Evolutionary conservation across 2,329 filamentous ascomycete genomes (phyloP).

Genomic region (Ilyonectria destructans): DNA sequence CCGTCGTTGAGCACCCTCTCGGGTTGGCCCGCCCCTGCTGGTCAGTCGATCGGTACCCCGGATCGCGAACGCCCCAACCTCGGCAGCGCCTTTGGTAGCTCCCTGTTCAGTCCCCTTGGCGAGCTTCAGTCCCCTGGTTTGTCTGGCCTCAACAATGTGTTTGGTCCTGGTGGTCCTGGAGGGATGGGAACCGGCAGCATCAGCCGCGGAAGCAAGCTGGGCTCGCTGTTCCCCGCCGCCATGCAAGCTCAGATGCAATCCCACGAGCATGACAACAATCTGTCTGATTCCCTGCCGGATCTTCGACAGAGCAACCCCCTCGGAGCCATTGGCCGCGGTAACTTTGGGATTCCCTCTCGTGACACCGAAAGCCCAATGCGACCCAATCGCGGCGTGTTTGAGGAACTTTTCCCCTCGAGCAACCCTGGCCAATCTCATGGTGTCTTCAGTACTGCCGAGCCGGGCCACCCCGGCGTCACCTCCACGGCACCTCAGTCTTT

Average conservation of each 20-base stretch:
- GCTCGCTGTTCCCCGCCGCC: constrained; percentile 87
- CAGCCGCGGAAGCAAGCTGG: constrained; percentile 85
- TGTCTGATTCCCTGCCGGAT: constrained; percentile 73
- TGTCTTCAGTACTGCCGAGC: constrained; percentile 58
- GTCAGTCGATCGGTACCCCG: constrained; percentile 75
- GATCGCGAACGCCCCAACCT: constrained; percentile 75
- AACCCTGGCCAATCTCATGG: constrained; percentile 54
- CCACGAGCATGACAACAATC: constrained; percentile 76
- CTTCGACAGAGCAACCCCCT: constrained; percentile 75
- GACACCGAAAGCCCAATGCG: constrained; percentile 75
- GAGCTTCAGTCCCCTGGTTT: constrained; percentile 85
- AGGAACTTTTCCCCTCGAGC: constrained; percentile 66
- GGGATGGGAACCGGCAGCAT: constrained; percentile 75
- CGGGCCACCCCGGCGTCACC: constrained; percentile 53
- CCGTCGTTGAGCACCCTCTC: constrained; percentile 72
- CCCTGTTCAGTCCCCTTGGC: constrained; percentile 83
- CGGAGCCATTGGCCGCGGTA: constrained; percentile 77
- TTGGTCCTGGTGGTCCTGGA: constrained; percentile 74
- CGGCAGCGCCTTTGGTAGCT: constrained; percentile 79
- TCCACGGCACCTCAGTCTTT: constrained; percentile 55
- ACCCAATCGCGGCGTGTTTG: constrained; percentile 68
- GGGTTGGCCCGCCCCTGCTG: constrained; percentile 73
- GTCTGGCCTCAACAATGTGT: constrained; percentile 78
- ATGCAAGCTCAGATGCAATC: constrained; percentile 94
- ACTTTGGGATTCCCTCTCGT: constrained; percentile 68